Conservation (phyloP, 116 monocot species). For the Dioscorea cayenensis region DNA sequence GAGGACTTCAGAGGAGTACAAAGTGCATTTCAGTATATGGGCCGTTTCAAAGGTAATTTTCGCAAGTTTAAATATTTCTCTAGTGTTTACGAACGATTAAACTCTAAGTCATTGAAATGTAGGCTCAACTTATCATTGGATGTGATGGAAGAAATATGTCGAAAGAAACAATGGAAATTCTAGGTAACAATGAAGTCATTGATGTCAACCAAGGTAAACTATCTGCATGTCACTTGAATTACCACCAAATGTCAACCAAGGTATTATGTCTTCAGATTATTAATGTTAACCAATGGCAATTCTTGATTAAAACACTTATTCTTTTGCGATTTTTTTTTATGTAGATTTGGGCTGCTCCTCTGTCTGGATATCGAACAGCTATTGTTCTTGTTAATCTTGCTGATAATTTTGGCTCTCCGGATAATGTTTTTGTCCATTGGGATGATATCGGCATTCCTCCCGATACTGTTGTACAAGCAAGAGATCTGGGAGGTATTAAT, state of each 20-base stretch:
- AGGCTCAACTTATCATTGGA: conserved; percentile 80
- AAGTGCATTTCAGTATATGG: conserved; percentile 82
- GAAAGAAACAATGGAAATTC: conserved; percentile 43
- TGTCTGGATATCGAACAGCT: conserved; percentile 39
- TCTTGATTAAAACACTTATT: not conserved
- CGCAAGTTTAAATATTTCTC: not conserved
- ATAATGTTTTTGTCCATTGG: conserved; percentile 42
- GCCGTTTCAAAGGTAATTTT: conserved; percentile 58
- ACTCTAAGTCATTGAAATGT: not conserved
- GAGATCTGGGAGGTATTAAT: conserved; percentile 70
- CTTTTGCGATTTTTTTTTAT: not conserved
- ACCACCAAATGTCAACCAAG: conserved; percentile 10
- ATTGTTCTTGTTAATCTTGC: conserved; percentile 41
- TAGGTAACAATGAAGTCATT: conserved; percentile 51
- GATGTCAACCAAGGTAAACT: conserved; percentile 50
- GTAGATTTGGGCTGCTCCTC: conserved; percentile 73
- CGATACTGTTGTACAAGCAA: conserved; percentile 28
- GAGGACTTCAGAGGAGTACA: conserved; percentile 75
- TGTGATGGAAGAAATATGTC: conserved; percentile 65
- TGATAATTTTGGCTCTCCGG: not conserved
- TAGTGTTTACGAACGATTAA: not conserved
- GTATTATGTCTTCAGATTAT: conserved; percentile 15
- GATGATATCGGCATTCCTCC: conserved; percentile 52
- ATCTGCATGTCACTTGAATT: not conserved
- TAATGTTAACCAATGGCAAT: not conserved